A percentile compares a stretch with the other conserved stretches of the same genome.
Conservation (phyloP, 2,329 filamentous ascomycete species). For the Zymoseptoria passerinii region DNA sequence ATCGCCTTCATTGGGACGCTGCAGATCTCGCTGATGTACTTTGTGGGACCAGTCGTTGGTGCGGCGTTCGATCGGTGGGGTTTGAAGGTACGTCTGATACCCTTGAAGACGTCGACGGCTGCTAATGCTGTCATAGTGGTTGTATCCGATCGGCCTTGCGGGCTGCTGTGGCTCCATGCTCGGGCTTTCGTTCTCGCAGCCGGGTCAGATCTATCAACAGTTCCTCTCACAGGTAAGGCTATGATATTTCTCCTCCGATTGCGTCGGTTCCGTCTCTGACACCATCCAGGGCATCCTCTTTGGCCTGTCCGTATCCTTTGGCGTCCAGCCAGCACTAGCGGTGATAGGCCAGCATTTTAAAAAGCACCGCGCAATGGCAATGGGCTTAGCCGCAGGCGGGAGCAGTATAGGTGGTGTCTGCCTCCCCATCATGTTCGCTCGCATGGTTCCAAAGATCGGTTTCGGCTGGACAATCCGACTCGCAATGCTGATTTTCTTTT, state of each 20-base stretch:
- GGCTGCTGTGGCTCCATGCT: no score
- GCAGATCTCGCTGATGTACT: conserved; percentile 44
- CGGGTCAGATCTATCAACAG: no score
- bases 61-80: conserved; percentile 45
- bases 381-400: conserved; percentile 44
- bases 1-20: conserved; percentile 42
- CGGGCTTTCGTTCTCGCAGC: no score
- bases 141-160: no score
- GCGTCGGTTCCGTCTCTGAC: not conserved
- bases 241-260: conserved; percentile 38
- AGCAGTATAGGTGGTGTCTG: conserved; percentile 48
- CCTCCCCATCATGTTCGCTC: conserved; percentile 53
- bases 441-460: conserved; percentile 45
- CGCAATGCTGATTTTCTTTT: not conserved
- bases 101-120: no score
- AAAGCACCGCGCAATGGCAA: conserved; percentile 40
- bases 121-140: no score
- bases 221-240: conserved; percentile 42
- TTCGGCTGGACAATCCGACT: conserved; percentile 52
- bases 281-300: no score
- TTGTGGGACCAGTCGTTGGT: conserved; percentile 55
- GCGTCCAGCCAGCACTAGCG: no score
- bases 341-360: conserved; percentile 33
- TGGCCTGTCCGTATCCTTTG: no score
- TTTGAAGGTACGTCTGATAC: no score